Evolutionary conservation across 139 green algal species (phyloP).

Genomic region (Auxenochlorella pyrenoidosa): DNA sequence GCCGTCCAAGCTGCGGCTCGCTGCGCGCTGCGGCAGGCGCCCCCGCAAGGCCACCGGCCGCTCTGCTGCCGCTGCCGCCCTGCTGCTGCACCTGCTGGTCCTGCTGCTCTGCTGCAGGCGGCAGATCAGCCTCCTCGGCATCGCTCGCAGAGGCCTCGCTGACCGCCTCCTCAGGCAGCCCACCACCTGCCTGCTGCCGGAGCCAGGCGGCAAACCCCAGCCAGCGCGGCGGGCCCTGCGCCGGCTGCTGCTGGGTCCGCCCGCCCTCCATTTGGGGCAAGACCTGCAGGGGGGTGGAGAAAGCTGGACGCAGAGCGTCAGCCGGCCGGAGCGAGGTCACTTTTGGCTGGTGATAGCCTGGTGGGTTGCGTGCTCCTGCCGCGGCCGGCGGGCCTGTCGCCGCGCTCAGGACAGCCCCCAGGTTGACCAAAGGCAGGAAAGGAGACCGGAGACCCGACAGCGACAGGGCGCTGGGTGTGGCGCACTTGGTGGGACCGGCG

Average conservation of each 20-base stretch:
- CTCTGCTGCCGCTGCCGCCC: not conserved
- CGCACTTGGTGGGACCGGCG: too few relatives aligned
- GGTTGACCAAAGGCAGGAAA: too few relatives aligned
- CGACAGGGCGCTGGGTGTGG: too few relatives aligned
- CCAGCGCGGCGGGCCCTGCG: not conserved
- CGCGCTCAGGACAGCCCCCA: too few relatives aligned
- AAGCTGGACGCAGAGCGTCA: not conserved
- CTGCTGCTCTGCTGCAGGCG: not conserved
- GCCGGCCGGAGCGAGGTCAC: not conserved
- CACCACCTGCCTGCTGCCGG: constrained; percentile 14
- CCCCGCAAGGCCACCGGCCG: not conserved
- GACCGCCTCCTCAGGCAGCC: constrained; percentile 1
- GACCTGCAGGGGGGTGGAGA: not conserved
- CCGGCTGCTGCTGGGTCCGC: not conserved
- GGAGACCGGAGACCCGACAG: too few relatives aligned
- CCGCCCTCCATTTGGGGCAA: constrained; percentile 15
- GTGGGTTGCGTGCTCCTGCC: not conserved
- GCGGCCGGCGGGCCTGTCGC: not conserved
- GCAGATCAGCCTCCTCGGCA: constrained; percentile 3
- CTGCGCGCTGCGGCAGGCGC: not conserved
- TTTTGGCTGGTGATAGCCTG: not conserved
- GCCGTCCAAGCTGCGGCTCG: not conserved
- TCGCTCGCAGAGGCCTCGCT: constrained; percentile 22
- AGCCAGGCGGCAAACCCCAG: constrained; percentile 14
- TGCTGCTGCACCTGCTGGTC: not conserved